Percentiles rank a stretch among this genome's conserved stretches.
Conservation (phyloP, 495 filamentous ascomycete species). For the Friedmanniomyces endolithicus region DNA sequence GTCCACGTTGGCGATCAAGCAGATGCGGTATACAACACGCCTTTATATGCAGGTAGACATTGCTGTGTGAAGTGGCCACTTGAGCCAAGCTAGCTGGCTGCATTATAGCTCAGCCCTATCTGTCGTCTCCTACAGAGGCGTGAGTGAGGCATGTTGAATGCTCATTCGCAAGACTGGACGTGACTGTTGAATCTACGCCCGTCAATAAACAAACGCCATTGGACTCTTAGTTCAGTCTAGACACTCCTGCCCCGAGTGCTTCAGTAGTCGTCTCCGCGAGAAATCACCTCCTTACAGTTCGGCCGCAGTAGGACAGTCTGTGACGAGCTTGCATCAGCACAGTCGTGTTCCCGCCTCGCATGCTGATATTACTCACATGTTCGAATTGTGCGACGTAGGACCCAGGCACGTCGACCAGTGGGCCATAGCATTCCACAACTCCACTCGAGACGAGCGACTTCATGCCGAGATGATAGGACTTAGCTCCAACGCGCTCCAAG, state of each 20-base stretch:
- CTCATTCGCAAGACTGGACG: neutral
- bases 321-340: neutral
- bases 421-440: slow-evolving; percentile 42
- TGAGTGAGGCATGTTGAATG: neutral
- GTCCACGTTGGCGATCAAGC: no score
- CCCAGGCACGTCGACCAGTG: slow-evolving; percentile 43
- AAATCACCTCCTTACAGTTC: slow-evolving; percentile 2
- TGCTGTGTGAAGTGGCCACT: no score
- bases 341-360: neutral
- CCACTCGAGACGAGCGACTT: slow-evolving; percentile 37
- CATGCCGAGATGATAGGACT: slow-evolving; percentile 70
- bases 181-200: neutral
- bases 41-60: no score
- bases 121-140: neutral
- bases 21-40: no score
- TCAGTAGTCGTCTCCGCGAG: slow-evolving; percentile 6
- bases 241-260: neutral
- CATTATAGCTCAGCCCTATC: no score
- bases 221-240: neutral
- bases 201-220: neutral
- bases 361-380: slow-evolving; percentile 32
- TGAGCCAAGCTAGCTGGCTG: no score
- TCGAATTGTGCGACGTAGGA: slow-evolving; percentile 51
- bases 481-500: slow-evolving; percentile 71
- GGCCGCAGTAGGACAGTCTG: slow-evolving; percentile 1